phyloP scores from a whole-genome alignment of 805 yeast species.

The Helenozyma baotianmanensis region DNA sequence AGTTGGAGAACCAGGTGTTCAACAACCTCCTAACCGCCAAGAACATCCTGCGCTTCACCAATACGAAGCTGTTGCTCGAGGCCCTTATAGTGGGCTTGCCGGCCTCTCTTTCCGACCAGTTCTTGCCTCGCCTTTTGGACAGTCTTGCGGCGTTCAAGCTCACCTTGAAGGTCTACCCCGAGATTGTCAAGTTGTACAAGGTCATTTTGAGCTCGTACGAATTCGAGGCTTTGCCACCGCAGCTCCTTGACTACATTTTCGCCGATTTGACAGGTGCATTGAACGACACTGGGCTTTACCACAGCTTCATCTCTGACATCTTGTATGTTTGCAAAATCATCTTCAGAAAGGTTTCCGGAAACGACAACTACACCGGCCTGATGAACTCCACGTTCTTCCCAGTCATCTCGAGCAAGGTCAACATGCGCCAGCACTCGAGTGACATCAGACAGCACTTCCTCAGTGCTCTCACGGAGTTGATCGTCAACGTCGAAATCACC shows the following conservation, averaged over 20 bases:
- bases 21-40: slow-evolving; percentile 18
- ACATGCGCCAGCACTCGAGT: slow-evolving; percentile 22
- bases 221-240: slow-evolving; percentile 13
- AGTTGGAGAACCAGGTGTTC: slow-evolving; percentile 24
- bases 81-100: slow-evolving; percentile 19
- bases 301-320: slow-evolving; percentile 25
- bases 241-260: slow-evolving; percentile 18
- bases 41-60: slow-evolving; percentile 19
- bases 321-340: slow-evolving; percentile 19
- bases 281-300: slow-evolving; percentile 21
- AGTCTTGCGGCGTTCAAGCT: slow-evolving; percentile 17
- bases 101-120: slow-evolving; percentile 12
- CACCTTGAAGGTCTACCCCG: slow-evolving; percentile 21
- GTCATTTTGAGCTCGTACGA: slow-evolving; percentile 18
- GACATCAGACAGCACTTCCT: slow-evolving; percentile 27
- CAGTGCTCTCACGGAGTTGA: slow-evolving; percentile 20
- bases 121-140: slow-evolving; percentile 16
- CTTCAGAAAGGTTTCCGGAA: slow-evolving; percentile 7
- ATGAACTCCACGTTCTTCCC: slow-evolving; percentile 14
- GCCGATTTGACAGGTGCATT: slow-evolving; percentile 21
- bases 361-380: slow-evolving; percentile 1
- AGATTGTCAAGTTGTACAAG: slow-evolving; percentile 24
- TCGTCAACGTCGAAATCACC: slow-evolving; percentile 9
- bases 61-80: slow-evolving; percentile 25
- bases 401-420: slow-evolving; percentile 10